Base-by-base conservation (phyloP, 2,329 filamentous ascomycete species). In the Sphaerulina populicola region DNA sequence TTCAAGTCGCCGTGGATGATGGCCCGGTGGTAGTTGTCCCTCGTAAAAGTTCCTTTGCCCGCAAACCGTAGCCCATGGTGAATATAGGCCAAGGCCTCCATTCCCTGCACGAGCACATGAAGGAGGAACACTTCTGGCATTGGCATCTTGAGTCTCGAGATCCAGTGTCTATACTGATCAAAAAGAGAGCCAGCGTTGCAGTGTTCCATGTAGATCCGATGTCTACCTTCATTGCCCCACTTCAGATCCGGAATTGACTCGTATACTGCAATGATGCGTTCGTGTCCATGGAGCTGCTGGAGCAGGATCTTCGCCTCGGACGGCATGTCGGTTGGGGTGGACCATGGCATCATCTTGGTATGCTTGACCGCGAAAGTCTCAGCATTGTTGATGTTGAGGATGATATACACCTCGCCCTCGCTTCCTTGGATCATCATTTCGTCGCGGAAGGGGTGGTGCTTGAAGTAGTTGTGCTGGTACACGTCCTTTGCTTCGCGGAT, bases 1-100 rank as follows among this genome's bases (percentile, higher is more conserved):
- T 61, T 61, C 3, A 58, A 8, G 21, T 61, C 59, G 8, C 50
- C 51, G n/a, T 61, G 56, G 3, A 58, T 47, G 29, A 53, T 38
- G 5, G 53, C 15, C 6, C n/a, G 15, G 12, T 58, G 50, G 10
- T 45, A 21, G 6, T 23, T 33, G 14, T 47, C 53, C 36, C 49
- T 18, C 0, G 44, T 51, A 27, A 51, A 56, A 3, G 46, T 36
- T 8, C 51, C 51, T 14, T 45, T 23, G 4, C 51, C 51, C 8
- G 45, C 37, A n/a, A 49, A 50, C 4, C 51, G 48, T 3, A 53
- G 40, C 4, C 58, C 57, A 27, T 50, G 21, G 40, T 61, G 59
- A 21, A 57, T 21, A 44, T 48, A 57, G 1, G 57, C 49, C 3
- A 62, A 43, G 2, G 54, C 56, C 8, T 53, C 38, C 9, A 38